Base-by-base conservation (phyloP, 2,329 filamentous ascomycete genomes). In the Arthrobotrys pseudoclavata region DNA sequence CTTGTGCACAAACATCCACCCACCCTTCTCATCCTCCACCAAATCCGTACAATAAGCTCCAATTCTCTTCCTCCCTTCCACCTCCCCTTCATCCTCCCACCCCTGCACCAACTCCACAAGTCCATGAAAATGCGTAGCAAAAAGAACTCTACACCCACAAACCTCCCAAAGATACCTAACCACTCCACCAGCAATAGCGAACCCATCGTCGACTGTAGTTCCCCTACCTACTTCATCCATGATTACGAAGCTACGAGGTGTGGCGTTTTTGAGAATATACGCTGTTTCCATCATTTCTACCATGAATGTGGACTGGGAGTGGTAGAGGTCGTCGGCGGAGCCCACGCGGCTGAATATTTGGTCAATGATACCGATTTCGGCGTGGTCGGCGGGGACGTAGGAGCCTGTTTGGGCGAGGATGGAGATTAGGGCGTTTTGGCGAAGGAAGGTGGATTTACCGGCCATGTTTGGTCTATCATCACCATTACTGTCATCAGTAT, bases 281-380 rank as follows among this genome's bases (percentile, higher is more conserved):
- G 95, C 94, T 20, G 96, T 97, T 84, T 99, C 96, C 1, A 97
- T 88, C 96, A 99, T 99, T 85, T 99, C 96, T 0, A 98, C 93
- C 96, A 99, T 98, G 84, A 99, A 99, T 0, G 96, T 99, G 66
- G 93, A 97, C 84, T 98, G 94, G 85, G 97, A 92, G 62, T 90
- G 89, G 85, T 92, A 97, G n/a, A 99, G 87, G 83, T 97, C 95
- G 83, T 99, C 96, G 1, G 95, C 96, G 0, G 94, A 96, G 1
- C 96, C 96, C 22, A 96, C 91, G 82, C 96, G 92, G 82, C 91
- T 96, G 85, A 97, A 98, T 67, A 99, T 91, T 81, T 95, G 93
- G 84, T 99, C 96, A n/a, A 97, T 94, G 50, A 99, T 87, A 0
- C 95, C 94, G 26, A 99, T 87, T 81, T 93, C 90, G 2, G 93